Percentiles rank a stretch among this genome's conserved stretches.
Evolutionary conservation across 768 basidiomycete species (phyloP).

Genomic region (Suillus subaureus): DNA sequence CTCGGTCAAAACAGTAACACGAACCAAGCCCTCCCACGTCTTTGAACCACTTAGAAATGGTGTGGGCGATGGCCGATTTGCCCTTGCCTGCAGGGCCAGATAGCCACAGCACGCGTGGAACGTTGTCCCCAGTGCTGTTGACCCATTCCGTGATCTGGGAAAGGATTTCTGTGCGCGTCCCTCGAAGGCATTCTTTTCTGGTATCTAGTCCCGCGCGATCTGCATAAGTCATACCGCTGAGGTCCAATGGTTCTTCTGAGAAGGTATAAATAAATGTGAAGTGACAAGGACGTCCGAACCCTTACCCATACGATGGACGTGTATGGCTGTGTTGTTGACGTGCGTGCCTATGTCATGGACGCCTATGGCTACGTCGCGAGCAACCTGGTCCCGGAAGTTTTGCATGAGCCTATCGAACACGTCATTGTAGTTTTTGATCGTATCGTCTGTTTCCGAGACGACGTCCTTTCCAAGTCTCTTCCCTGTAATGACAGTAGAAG

Average conservation of each 20-base stretch:
- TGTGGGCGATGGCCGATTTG: slow-evolving; percentile 16
- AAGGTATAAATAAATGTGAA: not conserved
- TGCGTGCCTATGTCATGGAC: no score
- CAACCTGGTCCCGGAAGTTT: no score
- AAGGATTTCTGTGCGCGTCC: no score
- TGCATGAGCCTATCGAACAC: no score
- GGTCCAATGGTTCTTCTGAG: not conserved
- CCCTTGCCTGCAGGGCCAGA: no score
- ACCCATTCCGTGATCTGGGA: no score
- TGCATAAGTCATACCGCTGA: slow-evolving; percentile 10
- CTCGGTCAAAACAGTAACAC: slow-evolving; percentile 25
- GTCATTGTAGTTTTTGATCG: not conserved
- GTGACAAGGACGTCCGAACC: not conserved
- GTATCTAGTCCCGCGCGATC: no score
- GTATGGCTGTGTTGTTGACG: not conserved
- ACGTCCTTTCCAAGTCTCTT: not conserved
- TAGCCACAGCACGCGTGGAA: no score
- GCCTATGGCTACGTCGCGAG: not conserved
- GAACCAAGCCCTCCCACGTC: slow-evolving; percentile 17
- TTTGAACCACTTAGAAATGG: slow-evolving; percentile 11
- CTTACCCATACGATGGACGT: not conserved
- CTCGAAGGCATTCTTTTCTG: no score
- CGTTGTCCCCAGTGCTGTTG: no score
- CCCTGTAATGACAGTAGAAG: not conserved
- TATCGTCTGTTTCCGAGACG: not conserved